Conservation (phyloP, 2,329 filamentous ascomycete genomes). For the Alternaria metachromatica region DNA sequence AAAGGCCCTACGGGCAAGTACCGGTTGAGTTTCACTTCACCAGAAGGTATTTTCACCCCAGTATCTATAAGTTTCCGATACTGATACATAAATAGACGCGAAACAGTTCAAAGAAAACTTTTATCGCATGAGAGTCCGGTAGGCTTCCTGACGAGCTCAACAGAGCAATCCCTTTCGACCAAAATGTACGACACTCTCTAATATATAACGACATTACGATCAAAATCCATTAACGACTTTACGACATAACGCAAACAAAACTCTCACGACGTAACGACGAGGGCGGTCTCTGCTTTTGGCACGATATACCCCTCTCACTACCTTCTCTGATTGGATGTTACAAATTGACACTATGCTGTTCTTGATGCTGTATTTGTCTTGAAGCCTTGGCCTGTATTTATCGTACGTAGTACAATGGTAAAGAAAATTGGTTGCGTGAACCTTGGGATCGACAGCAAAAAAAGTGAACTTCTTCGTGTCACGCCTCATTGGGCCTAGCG, state of each 20-base stretch:
- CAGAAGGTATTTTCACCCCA: slow-evolving; percentile 34
- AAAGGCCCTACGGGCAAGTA: slow-evolving; percentile 40
- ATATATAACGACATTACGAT: slow-evolving; percentile 14
- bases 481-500: slow-evolving; percentile 7
- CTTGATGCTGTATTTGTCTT: neutral
- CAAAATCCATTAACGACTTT: slow-evolving; percentile 27
- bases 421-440: neutral
- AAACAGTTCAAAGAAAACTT: slow-evolving; percentile 41
- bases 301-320: slow-evolving; percentile 44
- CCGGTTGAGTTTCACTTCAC: slow-evolving; percentile 41
- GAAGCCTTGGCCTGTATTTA: neutral
- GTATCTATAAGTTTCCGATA: neutral
- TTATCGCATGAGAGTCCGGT: slow-evolving; percentile 33
- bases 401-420: neutral
- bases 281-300: slow-evolving; percentile 36
- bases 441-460: neutral
- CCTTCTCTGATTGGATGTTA: neutral
- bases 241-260: slow-evolving; percentile 24
- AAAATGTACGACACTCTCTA: neutral
- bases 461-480: slow-evolving; percentile 5
- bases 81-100: slow-evolving; percentile 29
- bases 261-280: slow-evolving; percentile 28
- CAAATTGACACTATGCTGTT: slow-evolving; percentile 16
- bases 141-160: neutral
- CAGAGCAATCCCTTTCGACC: neutral